These are phyloP conservation scores for Aureobasidium sp. DNA, from an alignment of 2,329 filamentous ascomycete genomes.

Conservation along the genomic window DNA sequence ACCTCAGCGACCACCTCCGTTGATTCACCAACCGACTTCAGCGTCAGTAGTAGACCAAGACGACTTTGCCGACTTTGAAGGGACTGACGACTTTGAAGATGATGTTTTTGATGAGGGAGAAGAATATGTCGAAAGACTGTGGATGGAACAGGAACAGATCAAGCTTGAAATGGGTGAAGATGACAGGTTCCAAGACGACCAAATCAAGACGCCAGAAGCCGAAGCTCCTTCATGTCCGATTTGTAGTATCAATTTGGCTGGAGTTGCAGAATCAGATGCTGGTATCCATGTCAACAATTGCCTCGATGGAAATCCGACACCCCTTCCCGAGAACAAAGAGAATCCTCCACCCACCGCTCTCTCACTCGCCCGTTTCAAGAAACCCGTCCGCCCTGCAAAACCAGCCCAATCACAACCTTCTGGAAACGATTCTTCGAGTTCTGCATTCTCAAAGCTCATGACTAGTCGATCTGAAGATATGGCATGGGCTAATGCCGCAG, in stretches of 20 bases:
- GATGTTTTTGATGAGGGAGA: constrained; percentile 50
- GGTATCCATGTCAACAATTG: constrained; percentile 88
- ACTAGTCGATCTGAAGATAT: constrained; percentile 80
- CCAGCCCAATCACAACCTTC: constrained; percentile 80
- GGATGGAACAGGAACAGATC: constrained; percentile 63
- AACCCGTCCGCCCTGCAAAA: constrained; percentile 59
- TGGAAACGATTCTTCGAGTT: constrained; percentile 37
- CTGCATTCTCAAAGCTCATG: constrained; percentile 92
- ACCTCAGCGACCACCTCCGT: background rate
- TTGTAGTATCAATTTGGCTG: constrained; percentile 59
- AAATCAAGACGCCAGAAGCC: background rate
- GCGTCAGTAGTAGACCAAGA: constrained; percentile 31
- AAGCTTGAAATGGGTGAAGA: constrained; percentile 43
- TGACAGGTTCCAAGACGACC: constrained; percentile 16
- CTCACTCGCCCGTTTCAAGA: constrained; percentile 53
- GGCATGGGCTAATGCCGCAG: constrained; percentile 83
- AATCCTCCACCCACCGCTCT: constrained; percentile 21
- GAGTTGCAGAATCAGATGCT: constrained; percentile 54
- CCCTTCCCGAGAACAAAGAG: constrained; percentile 38
- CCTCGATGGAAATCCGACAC: constrained; percentile 70
- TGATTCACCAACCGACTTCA: constrained; percentile 7
- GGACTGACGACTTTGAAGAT: constrained; percentile 54
- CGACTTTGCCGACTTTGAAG: constrained; percentile 46
- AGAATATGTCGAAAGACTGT: constrained; percentile 49
- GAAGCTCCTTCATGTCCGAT: constrained; percentile 60